A percentile compares a stretch with the other conserved stretches of the same genome.
These are phyloP conservation scores for Rusavskia elegans DNA, from an alignment of 495 filamentous ascomycete genomes.

Conservation along the genomic window DNA sequence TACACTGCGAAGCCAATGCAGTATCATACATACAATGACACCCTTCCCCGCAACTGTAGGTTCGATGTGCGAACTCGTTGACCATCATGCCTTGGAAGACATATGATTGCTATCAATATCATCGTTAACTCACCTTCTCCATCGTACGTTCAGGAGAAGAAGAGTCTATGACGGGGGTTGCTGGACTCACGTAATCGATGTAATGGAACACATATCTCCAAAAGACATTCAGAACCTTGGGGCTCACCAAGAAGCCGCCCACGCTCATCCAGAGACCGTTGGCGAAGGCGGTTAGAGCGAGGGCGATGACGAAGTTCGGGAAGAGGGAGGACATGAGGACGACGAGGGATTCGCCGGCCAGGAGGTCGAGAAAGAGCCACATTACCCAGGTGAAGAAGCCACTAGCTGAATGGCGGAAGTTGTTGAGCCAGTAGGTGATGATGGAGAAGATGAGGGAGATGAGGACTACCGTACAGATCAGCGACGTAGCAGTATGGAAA, in stretches of 20 bases:
- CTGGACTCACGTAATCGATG: constrained; percentile 46
- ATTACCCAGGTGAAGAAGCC: constrained; percentile 70
- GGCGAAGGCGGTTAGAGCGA: constrained; percentile 63
- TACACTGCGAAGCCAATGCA: constrained; percentile 43
- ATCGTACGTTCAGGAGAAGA: not conserved
- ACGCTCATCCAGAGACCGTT: constrained; percentile 83
- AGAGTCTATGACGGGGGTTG: no score
- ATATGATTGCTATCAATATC: constrained; percentile 26
- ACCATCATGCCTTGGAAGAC: constrained; percentile 89
- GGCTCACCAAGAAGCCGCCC: constrained; percentile 61
- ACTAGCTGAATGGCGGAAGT: constrained; percentile 47
- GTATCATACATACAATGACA: constrained; percentile 59
- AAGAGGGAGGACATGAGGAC: constrained; percentile 57
- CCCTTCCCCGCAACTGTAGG: constrained; percentile 35
- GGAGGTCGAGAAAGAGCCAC: constrained; percentile 73
- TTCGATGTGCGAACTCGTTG: constrained; percentile 54
- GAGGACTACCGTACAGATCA: constrained; percentile 27
- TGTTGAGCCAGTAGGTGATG: constrained; percentile 64
- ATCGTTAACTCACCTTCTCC: not conserved
- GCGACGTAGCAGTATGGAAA: not conserved
- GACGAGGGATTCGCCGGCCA: constrained; percentile 68
- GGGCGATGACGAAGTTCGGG: constrained; percentile 60
- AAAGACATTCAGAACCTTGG: constrained; percentile 56
- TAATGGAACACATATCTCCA: constrained; percentile 76
- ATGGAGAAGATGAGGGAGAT: constrained; percentile 59